Percentiles rank a stretch among this genome's conserved stretches.
phyloP scores from a whole-genome alignment of 768 basidiomycete genomes.

The Neoboletus magnificus region DNA sequence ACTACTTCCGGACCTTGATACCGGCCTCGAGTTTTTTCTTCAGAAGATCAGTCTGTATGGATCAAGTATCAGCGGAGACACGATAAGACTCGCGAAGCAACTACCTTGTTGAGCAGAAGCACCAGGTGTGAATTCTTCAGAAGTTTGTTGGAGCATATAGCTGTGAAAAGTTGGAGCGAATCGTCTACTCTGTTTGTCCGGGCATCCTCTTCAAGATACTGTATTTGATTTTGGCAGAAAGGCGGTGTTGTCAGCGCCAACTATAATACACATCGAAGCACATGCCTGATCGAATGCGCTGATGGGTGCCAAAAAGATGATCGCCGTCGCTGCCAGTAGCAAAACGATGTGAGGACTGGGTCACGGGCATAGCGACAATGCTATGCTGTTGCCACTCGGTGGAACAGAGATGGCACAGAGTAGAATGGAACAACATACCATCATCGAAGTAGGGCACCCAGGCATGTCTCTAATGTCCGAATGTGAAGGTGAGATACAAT shows the following conservation, averaged over 20 bases:
- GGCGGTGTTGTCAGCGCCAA: slow-evolving; percentile 10
- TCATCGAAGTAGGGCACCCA: slow-evolving; percentile 89
- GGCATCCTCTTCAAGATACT: slow-evolving; percentile 83
- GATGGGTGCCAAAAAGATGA: slow-evolving; percentile 84
- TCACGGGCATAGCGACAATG: slow-evolving; percentile 12
- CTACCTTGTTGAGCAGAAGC: slow-evolving; percentile 76
- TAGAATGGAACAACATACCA: slow-evolving; percentile 42
- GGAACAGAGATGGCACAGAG: slow-evolving; percentile 4
- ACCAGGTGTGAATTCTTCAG: slow-evolving; percentile 71
- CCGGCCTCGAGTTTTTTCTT: slow-evolving; percentile 68
- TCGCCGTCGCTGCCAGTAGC: slow-evolving; percentile 58
- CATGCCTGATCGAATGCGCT: slow-evolving; percentile 83
- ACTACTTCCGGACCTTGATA: slow-evolving; percentile 73
- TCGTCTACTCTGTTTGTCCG: slow-evolving; percentile 79
- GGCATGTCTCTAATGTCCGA: slow-evolving; percentile 55
- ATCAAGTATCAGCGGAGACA: slow-evolving; percentile 8
- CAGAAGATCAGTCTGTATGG: slow-evolving; percentile 61
- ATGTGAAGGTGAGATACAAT: slow-evolving; percentile 12
- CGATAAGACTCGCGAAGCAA: slow-evolving; percentile 1
- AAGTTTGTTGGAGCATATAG: slow-evolving; percentile 73
- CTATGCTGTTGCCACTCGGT: slow-evolving; percentile 16
- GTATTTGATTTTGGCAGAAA: slow-evolving; percentile 2
- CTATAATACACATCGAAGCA: not conserved
- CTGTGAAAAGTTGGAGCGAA: slow-evolving; percentile 73
- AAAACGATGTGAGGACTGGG: slow-evolving; percentile 7